phyloP scores from a whole-genome alignment of 2,329 filamentous ascomycete genomes.

The Mariannaea elegans region DNA sequence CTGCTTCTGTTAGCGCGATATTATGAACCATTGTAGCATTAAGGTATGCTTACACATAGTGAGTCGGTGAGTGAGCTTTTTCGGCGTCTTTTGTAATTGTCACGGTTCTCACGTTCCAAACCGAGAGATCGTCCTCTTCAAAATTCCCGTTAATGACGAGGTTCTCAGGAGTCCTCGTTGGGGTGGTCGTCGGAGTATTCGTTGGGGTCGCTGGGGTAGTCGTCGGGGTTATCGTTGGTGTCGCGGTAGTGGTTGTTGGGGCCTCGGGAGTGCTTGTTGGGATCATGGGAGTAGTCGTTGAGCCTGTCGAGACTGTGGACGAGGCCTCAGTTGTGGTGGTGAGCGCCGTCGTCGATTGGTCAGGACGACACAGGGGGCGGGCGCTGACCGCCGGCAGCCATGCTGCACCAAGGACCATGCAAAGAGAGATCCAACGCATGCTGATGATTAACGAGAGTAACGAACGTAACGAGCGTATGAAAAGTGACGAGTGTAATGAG shows the following conservation, averaged over 20 bases:
- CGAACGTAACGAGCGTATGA: background rate
- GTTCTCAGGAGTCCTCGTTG: background rate
- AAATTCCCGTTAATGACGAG: conserved; percentile 8
- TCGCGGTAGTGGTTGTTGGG: background rate
- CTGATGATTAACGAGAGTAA: conserved; percentile 18
- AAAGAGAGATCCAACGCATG: conserved; percentile 31
- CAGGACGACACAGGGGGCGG: conserved; percentile 11
- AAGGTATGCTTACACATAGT: conserved; percentile 11
- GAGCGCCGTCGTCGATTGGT: conserved; percentile 1
- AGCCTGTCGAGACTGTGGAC: background rate
- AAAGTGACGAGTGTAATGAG: background rate
- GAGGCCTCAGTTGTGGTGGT: background rate
- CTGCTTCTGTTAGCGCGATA: conserved; percentile 4
- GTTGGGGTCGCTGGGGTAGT: background rate
- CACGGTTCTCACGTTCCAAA: conserved; percentile 12
- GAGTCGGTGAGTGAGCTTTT: conserved; percentile 8
- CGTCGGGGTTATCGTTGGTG: background rate
- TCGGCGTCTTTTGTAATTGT: background rate
- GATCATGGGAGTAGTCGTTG: background rate
- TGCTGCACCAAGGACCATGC: conserved; percentile 12
- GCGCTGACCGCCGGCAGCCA: conserved; percentile 16
- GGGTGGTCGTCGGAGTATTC: background rate
- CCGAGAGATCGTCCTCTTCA: background rate
- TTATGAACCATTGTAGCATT: background rate
- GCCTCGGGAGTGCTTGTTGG: background rate